A percentile compares a stretch with the other conserved stretches of the same genome.
These are phyloP conservation scores for Populus tomentosa DNA, from an alignment of 441 rosid genomes.

Conservation along the genomic window DNA sequence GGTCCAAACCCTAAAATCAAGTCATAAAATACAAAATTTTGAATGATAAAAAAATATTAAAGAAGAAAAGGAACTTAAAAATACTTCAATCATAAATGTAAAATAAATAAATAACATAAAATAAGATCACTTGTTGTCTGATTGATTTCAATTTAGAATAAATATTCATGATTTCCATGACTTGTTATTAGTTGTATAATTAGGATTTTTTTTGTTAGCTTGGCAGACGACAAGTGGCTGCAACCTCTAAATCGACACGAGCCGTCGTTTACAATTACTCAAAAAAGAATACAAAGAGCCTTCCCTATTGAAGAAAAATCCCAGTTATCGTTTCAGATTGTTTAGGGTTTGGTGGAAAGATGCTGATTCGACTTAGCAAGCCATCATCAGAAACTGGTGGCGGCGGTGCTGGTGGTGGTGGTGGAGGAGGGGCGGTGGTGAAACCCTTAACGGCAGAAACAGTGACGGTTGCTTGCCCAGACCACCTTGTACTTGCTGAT, in stretches of 20 bases:
- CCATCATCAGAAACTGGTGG: slow-evolving; percentile 55
- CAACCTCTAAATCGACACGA: not conserved
- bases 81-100: too few relatives aligned
- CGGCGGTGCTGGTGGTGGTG: slow-evolving; percentile 14
- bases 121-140: too few relatives aligned
- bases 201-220: not conserved
- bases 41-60: too few relatives aligned
- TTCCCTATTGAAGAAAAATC: not conserved
- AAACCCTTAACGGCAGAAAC: slow-evolving; percentile 60
- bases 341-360: slow-evolving; percentile 14
- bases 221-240: not conserved
- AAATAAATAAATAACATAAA: too few relatives aligned
- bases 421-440: slow-evolving; percentile 34
- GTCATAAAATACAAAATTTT: too few relatives aligned
- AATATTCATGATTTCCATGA: too few relatives aligned
- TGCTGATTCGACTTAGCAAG: slow-evolving; percentile 79
- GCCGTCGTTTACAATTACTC: not conserved
- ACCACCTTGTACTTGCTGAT: slow-evolving; percentile 92
- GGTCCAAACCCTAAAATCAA: too few relatives aligned
- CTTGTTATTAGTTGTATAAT: too few relatives aligned
- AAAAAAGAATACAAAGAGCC: not conserved
- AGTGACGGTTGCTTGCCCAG: slow-evolving; percentile 94
- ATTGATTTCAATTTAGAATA: too few relatives aligned
- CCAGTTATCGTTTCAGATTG: not conserved
- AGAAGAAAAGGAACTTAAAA: too few relatives aligned